These are phyloP conservation scores for Hortiboletus campestris DNA, from an alignment of 768 basidiomycete species.

Conservation along the genomic window DNA sequence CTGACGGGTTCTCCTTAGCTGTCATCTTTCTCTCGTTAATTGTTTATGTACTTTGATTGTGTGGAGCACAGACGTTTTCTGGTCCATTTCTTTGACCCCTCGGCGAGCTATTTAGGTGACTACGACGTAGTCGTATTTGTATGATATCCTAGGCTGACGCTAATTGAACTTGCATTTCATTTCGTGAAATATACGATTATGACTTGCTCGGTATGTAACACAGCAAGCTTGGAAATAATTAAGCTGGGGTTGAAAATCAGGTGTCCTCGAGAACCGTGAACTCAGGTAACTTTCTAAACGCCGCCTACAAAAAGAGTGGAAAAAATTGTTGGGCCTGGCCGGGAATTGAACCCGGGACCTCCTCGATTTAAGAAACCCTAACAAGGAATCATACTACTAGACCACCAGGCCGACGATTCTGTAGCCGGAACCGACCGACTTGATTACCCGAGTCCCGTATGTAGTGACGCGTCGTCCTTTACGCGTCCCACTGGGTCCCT, in stretches of 20 bases:
- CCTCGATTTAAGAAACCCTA: conserved; percentile 47
- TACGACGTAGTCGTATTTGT: conserved; percentile 2
- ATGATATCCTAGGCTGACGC: conserved; percentile 8
- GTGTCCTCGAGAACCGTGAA: background rate
- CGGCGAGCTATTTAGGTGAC: conserved; percentile 2
- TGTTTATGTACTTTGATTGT: background rate
- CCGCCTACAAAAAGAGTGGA: no score
- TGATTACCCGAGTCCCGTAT: background rate
- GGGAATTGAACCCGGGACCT: conserved; percentile 64
- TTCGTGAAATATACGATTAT: background rate
- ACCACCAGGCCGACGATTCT: conserved; percentile 41
- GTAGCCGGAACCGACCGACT: fast-evolving
- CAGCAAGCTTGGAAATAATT: background rate
- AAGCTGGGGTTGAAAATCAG: background rate
- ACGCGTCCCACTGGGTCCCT: conserved; percentile 8
- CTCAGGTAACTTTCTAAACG: no score
- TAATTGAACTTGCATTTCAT: conserved; percentile 8
- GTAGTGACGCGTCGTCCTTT: conserved; percentile 32
- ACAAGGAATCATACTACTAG: conserved; percentile 57
- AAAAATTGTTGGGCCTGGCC: no score
- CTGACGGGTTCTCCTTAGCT: conserved; percentile 23
- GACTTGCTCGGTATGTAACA: background rate
- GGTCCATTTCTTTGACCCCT: background rate
- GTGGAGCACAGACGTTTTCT: background rate
- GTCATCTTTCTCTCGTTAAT: background rate